phyloP scores from a whole-genome alignment of 208 protist genomes.

The Acanthamoeba sp. region DNA sequence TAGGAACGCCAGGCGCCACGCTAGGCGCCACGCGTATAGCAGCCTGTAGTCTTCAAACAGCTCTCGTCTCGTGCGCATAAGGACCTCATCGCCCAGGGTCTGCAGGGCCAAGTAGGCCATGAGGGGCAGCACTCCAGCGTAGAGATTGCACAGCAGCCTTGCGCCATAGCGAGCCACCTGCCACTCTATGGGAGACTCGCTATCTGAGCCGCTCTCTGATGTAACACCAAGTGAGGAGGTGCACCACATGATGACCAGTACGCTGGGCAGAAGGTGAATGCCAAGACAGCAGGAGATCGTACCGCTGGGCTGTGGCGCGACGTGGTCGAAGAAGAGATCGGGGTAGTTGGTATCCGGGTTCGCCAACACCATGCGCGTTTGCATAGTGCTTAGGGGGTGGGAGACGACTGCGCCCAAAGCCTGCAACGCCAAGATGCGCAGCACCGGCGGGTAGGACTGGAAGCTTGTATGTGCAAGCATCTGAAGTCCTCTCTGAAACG shows the following conservation, averaged over 20 bases:
- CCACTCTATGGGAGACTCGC: not conserved
- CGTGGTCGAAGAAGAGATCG: conserved; percentile 1
- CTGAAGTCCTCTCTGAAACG: not conserved
- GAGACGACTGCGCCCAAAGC: not conserved
- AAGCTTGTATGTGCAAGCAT: not conserved
- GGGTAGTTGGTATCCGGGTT: conserved; percentile 22
- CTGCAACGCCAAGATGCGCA: not conserved
- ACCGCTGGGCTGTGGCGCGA: not conserved
- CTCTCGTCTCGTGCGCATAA: not conserved
- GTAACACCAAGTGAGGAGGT: not conserved
- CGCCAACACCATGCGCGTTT: conserved; percentile 6
- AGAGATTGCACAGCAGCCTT: not conserved
- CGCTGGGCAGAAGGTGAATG: no score
- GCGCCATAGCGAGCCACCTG: not conserved
- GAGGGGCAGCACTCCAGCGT: not conserved
- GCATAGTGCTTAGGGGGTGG: not conserved
- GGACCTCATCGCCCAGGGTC: not conserved
- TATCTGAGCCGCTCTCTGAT: not conserved
- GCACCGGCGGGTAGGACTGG: not conserved
- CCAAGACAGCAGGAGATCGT: not conserved
- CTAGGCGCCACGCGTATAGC: not conserved
- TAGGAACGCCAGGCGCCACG: not conserved
- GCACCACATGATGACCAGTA: no score
- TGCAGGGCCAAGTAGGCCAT: not conserved
- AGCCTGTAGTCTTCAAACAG: not conserved